Base-by-base conservation (phyloP, 2,329 filamentous ascomycete genomes). In the Cercospora nicotianae region DNA sequence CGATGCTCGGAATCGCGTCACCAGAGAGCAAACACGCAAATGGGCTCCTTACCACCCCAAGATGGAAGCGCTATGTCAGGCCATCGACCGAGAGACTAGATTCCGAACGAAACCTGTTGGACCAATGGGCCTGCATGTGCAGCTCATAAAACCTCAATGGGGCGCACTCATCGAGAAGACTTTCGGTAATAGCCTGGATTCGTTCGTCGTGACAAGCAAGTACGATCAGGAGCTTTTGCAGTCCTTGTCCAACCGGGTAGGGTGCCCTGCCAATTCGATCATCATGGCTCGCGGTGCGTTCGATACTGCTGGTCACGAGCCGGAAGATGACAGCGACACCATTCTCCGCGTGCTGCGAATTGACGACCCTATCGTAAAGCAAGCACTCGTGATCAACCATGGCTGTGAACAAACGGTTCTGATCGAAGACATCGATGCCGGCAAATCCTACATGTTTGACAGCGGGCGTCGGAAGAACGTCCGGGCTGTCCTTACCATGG, bases 371-470 rank as follows among this genome's bases (percentile, higher is more conserved):
- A 80, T 91, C 53, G 90, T 97, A 20, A 89, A 89, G 60, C 91
- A 93, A 69, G 90, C 93, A 67, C 82, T 98, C 58, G 90, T 99
- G 75, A 95, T 98, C 77, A 90, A 89, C 69, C 86, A 93, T 73
- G 81, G 82, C 6, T 92, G 97, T 63, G 95, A 99, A 69, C 94
- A 97, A 78, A 88, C 90, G 7, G 87, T 97, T 5, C 83, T 99
- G 0, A 88, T 97, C 64, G 83, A 89, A 65, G 83, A 90, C 31
- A 84, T 91, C 30, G 79, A 84, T 1, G 86, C 92, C 65, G 95
- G 90, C 1, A 84, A 90, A 53, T 81, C 84, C 3, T 86, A 91
- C 57, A 91, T 97, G 86, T 87, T 90, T 63, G 84, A 83, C 23
- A 64, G 62, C 5, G 81, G 48, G 82, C 90, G 0, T 48, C 68